A percentile compares a stretch with the other conserved stretches of the same genome.
Conservation (phyloP, 78 protist genomes). For the Dictyostelium discoideum region dicty_2.7 NC_007089.4:3433001-3433500, state of each 20-base stretch:
- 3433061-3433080: constrained; percentile 87
- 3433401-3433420: constrained; percentile 68
- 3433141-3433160: constrained; percentile 91
- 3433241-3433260: constrained; percentile 96
- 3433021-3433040: constrained; percentile 12
- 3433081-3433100: constrained; percentile 89
- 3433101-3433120: constrained; percentile 86
- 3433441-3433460: constrained; percentile 95
- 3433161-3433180: constrained; percentile 90
- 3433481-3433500: constrained; percentile 64
- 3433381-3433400: too few species aligned
- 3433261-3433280: constrained; percentile 96
- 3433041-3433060: constrained; percentile 80
- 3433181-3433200: constrained; percentile 92
- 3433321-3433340: neutral
- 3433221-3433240: constrained; percentile 95
- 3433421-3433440: constrained; percentile 99
- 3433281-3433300: constrained; percentile 99
- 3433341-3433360: neutral
- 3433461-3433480: constrained; percentile 91
- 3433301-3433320: constrained; percentile 96
- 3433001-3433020: constrained; percentile 27
- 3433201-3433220: constrained; percentile 98
- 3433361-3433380: neutral
- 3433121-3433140: constrained; percentile 94